Conservation (phyloP, 805 yeast genomes). For the Starmerella khaoyaiensis region DNA sequence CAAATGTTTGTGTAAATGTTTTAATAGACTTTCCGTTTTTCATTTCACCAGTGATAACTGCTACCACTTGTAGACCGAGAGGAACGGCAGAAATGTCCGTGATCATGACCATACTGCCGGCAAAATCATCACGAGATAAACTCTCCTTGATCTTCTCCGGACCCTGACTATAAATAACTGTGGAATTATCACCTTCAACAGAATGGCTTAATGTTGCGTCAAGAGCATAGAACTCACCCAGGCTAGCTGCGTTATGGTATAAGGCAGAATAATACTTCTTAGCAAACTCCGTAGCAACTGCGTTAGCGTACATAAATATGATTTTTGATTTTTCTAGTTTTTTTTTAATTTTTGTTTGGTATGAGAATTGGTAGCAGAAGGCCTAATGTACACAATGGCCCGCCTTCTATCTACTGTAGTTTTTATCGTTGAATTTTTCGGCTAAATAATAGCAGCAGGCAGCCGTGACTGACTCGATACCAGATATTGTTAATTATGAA, state of each 20-base stretch:
- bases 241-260: slow-evolving; percentile 25
- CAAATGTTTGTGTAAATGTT: slow-evolving; percentile 33
- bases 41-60: slow-evolving; percentile 33
- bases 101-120: slow-evolving; percentile 29
- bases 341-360: too few relatives aligned
- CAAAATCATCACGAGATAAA: slow-evolving; percentile 21
- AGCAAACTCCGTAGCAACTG: slow-evolving; percentile 32
- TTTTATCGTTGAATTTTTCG: too few relatives aligned
- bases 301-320: slow-evolving; percentile 8
- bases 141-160: slow-evolving; percentile 26
- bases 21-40: slow-evolving; percentile 24
- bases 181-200: slow-evolving; percentile 28
- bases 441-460: too few relatives aligned
- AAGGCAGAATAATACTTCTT: slow-evolving; percentile 30
- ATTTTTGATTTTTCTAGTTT: too few relatives aligned
- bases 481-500: too few relatives aligned
- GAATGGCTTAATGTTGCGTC: slow-evolving; percentile 30
- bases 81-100: slow-evolving; percentile 30
- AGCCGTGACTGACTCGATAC: too few relatives aligned
- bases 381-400: too few relatives aligned
- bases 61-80: slow-evolving; percentile 26
- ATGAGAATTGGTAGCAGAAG: too few relatives aligned
- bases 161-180: slow-evolving; percentile 21
- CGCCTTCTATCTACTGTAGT: too few relatives aligned
- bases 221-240: slow-evolving; percentile 29